phyloP scores from a whole-genome alignment of 2,329 filamentous ascomycete genomes.

The Fusarium temperatum region DNA sequence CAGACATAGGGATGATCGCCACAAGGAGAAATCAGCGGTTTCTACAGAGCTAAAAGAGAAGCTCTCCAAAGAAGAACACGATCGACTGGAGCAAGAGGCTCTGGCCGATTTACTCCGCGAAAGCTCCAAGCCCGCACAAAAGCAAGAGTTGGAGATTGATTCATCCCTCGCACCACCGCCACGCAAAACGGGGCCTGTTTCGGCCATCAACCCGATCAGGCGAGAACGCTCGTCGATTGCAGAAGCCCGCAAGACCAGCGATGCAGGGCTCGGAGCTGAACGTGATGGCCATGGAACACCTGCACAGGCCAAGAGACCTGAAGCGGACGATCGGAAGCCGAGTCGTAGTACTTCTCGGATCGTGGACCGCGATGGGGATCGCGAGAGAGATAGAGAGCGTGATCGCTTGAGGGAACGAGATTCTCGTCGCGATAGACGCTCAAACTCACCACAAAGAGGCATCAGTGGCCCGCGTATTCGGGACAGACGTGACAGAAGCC shows the following conservation, averaged over 20 bases:
- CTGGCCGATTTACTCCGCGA: slow-evolving; percentile 68
- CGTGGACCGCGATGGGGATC: slow-evolving; percentile 38
- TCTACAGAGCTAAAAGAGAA: slow-evolving; percentile 61
- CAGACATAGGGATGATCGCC: slow-evolving; percentile 45
- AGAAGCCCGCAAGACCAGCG: slow-evolving; percentile 52
- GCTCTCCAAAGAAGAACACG: slow-evolving; percentile 66
- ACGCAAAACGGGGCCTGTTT: slow-evolving; percentile 60
- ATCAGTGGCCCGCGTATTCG: slow-evolving; percentile 46
- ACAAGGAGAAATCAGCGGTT: slow-evolving; percentile 49
- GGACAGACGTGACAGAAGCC: slow-evolving; percentile 50
- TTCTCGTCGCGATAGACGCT: slow-evolving; percentile 48
- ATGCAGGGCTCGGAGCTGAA: slow-evolving; percentile 47
- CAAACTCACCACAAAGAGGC: slow-evolving; percentile 51
- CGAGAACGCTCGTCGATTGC: slow-evolving; percentile 55
- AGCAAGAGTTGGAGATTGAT: slow-evolving; percentile 66
- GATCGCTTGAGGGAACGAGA: slow-evolving; percentile 45
- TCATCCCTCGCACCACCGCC: slow-evolving; percentile 65
- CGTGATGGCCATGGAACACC: slow-evolving; percentile 47
- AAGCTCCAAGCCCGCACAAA: slow-evolving; percentile 59
- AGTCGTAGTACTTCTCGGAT: slow-evolving; percentile 48
- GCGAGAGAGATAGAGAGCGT: slow-evolving; percentile 41
- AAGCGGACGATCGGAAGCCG: slow-evolving; percentile 44
- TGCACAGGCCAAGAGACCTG: slow-evolving; percentile 40
- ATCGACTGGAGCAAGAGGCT: slow-evolving; percentile 66
- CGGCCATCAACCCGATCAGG: slow-evolving; percentile 66